Base-by-base conservation (phyloP, 2,329 filamentous ascomycete species). In the Aquanectria penicillioides region DNA sequence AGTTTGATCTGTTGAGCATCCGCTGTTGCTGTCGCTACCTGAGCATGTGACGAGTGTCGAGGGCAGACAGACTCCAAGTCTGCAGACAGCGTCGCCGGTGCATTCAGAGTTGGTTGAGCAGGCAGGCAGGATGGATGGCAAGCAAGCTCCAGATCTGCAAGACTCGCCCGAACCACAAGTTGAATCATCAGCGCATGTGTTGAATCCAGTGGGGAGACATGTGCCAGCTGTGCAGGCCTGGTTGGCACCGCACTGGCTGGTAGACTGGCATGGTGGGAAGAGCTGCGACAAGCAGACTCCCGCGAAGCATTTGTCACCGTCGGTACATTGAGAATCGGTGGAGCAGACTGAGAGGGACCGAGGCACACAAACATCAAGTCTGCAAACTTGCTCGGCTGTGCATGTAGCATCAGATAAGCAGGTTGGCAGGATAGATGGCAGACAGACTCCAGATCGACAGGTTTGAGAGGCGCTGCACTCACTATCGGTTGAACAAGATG, bases 371-470 rank as follows among this genome's bases (percentile, higher is more conserved):
- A 51, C 33, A 7, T 33, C 54, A 7, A 57, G 47, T 15, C 54
- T 57, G 22, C 54, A 57, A 6, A 57, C 47, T 25, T 57, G n/a
- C 9, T 57, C 47, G 7, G 40, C 38, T 1, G 54, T 51, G 13
- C 54, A 57, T 18, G 31, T 25, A 20, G 31, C 33, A n/a, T 51
- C 47, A 4, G 22, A 26, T 5, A 37, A 33, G 5, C 54, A 57
- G 3, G 18, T 51, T 2, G 46, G 54, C 12, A 57, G n/a, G 8
- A 47, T 15, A 9, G 38, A 40, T 3, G 54, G 54, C 2, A 57
- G 40, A 20, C 54, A 57, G 6, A 51, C 38, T 2, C 54, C 47
- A 1, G 26, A 15, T 2, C 15, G 44, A n/a, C 54, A 57, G 7
- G 47, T 40, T 10, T 57, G 54, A 2, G 9, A 15, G 10, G 33